Evolutionary conservation across 495 filamentous ascomycete species (phyloP), one percentile per base, ranked within the genome.

Genomic region (Trichoderma erinaceum): DNA sequence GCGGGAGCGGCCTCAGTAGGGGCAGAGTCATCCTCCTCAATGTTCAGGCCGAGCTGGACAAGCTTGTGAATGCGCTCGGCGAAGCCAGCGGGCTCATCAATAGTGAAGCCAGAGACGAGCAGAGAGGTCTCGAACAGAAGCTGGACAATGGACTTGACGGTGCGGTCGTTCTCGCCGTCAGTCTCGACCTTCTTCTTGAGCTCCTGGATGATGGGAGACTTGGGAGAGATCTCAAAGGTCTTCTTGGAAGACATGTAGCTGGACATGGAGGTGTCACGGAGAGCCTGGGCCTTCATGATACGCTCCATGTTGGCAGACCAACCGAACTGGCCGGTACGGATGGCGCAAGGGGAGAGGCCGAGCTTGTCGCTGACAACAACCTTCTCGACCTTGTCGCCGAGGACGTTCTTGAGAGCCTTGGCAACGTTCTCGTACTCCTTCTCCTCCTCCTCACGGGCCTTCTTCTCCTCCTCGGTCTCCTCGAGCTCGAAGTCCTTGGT

Each of bases 301-400:
- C 95, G 96, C 89, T 99, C 95, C 95, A 99, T 99, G 87, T 99
- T 99, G 78, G 95, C 95, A 52, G 93, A 97, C 95, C 95, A 99
- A 83, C 95, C 95, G 81, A 99, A 99, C 85, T 99, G 95, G 75
- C 96, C 95, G 73, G 95, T 99, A 81, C 95, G 95, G 85, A 99
- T 98, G 79, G 95, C 95, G 82, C 96, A 98, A 77, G 95, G 95
- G 70, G 96, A 83, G 76, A 92, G 93, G 74, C 92, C 85, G 66
- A 99, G 89, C 89, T 98, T 98, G 92, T 97, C 92, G 73, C 89
- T 92, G 78, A 99, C 94, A 71, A 99, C 93, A 48, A 99, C 95
- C 90, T 99, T 99, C 92, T 99, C 95, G 69, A 99, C 95, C 87
- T 96, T 97, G 82, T 99, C 95, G 75, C 95, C 95, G 69, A 99